These are phyloP conservation scores for Mycena maculata DNA, from an alignment of 768 basidiomycete genomes.

Conservation along the genomic window DNA sequence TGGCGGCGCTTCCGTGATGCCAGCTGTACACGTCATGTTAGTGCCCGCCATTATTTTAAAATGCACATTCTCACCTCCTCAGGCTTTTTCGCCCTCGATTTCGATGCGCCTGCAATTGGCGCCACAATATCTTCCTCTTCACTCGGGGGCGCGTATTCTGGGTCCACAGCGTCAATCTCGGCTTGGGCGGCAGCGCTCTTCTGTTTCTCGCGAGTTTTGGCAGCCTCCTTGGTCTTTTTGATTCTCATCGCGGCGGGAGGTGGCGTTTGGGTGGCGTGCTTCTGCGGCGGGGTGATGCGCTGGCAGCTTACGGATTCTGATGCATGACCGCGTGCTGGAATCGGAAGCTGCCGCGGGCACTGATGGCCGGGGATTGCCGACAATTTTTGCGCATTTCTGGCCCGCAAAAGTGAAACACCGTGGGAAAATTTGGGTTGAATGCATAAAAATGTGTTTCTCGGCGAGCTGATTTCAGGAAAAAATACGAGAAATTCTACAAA, in stretches of 20 bases:
- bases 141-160: slow-evolving; percentile 15
- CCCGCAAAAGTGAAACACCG: slow-evolving; percentile 30
- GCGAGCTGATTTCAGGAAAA: slow-evolving; percentile 19
- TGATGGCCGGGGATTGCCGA: slow-evolving; percentile 1
- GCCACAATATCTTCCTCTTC: not conserved
- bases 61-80: slow-evolving; percentile 7
- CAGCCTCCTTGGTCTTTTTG: slow-evolving; percentile 16
- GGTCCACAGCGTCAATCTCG: not conserved
- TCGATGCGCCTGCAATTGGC: not conserved
- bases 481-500: slow-evolving; percentile 26
- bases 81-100: slow-evolving; percentile 1
- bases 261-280: not conserved
- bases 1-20: slow-evolving; percentile 9
- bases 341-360: not conserved
- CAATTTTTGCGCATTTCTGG: not conserved
- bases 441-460: slow-evolving; percentile 29
- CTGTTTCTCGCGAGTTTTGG: slow-evolving; percentile 13
- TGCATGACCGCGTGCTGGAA: not conserved
- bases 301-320: slow-evolving; percentile 13
- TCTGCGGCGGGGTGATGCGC: not conserved
- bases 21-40: slow-evolving; percentile 5
- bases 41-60: not conserved
- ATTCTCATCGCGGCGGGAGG: slow-evolving; percentile 13
- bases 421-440: slow-evolving; percentile 25
- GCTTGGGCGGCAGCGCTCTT: slow-evolving; percentile 11